Conservation (phyloP, 78 protist genomes). For the Reticulomyxa filosa region DNA sequence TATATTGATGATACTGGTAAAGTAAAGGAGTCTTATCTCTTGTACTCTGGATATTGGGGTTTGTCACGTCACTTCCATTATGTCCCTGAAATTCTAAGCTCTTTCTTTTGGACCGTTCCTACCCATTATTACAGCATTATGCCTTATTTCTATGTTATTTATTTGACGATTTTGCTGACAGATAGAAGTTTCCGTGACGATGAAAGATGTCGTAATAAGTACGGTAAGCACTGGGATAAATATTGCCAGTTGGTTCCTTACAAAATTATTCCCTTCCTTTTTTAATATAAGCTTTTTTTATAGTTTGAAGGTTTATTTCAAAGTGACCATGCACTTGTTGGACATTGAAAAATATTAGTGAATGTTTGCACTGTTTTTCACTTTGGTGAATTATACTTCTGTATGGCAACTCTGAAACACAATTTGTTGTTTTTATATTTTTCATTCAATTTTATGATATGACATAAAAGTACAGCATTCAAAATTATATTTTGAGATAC, state of each 20-base stretch:
- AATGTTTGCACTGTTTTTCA: too few species aligned
- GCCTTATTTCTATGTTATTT: not conserved
- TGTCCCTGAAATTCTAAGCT: not conserved
- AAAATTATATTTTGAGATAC: too few species aligned
- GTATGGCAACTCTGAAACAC: too few species aligned
- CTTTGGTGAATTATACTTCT: too few species aligned
- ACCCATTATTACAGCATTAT: not conserved
- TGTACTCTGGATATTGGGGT: not conserved
- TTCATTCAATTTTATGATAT: too few species aligned
- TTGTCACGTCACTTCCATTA: constrained; percentile 4
- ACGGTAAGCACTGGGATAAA: not conserved
- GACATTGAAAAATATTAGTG: too few species aligned
- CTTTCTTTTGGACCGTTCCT: not conserved
- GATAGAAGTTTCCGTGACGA: not conserved
- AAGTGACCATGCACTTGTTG: too few species aligned
- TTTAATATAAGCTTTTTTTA: too few species aligned
- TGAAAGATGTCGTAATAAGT: not conserved
- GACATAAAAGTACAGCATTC: too few species aligned
- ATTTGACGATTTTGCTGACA: not conserved
- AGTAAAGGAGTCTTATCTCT: not conserved
- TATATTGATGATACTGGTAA: too few species aligned
- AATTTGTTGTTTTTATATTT: too few species aligned
- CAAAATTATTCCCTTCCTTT: not conserved
- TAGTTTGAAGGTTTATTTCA: too few species aligned
- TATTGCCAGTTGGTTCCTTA: not conserved